Conservation (phyloP, 108 stramenopile species). For the Cyclotella sp. region DNA sequence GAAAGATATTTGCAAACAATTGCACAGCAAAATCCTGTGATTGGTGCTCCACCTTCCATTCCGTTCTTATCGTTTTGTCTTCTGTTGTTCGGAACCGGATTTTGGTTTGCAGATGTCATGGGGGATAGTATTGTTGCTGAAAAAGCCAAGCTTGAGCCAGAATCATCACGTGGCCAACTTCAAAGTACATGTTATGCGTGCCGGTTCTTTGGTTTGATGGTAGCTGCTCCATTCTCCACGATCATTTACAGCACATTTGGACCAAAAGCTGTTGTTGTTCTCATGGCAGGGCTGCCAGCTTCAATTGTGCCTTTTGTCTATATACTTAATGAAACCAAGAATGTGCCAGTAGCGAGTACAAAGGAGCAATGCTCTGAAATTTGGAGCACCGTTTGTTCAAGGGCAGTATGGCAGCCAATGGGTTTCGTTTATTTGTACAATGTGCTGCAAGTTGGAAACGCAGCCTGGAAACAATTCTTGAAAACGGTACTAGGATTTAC, state of each 20-base stretch:
- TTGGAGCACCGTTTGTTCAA: constrained; percentile 83
- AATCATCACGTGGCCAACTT: constrained; percentile 66
- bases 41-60: constrained; percentile 63
- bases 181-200: constrained; percentile 86
- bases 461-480: constrained; percentile 86
- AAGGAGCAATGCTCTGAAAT: constrained; percentile 81
- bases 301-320: constrained; percentile 69
- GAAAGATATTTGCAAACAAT: constrained; percentile 30
- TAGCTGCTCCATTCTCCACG: constrained; percentile 75
- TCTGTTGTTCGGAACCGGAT: constrained; percentile 74
- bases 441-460: constrained; percentile 85
- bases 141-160: constrained; percentile 86
- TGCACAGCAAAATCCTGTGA: neutral
- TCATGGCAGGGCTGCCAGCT: constrained; percentile 70
- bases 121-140: constrained; percentile 86
- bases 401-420: constrained; percentile 90
- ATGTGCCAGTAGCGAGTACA: constrained; percentile 59
- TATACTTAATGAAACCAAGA: constrained; percentile 62
- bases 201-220: constrained; percentile 86
- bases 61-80: constrained; percentile 58
- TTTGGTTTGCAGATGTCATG: constrained; percentile 92
- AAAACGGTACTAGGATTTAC: constrained; percentile 74
- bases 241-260: constrained; percentile 65
- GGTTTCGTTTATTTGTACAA: constrained; percentile 91
- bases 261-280: constrained; percentile 60